A percentile compares a stretch with the other conserved stretches of the same genome.
phyloP scores from a whole-genome alignment of 306 rosid genomes.

The Prunus fruticosa region DNA sequence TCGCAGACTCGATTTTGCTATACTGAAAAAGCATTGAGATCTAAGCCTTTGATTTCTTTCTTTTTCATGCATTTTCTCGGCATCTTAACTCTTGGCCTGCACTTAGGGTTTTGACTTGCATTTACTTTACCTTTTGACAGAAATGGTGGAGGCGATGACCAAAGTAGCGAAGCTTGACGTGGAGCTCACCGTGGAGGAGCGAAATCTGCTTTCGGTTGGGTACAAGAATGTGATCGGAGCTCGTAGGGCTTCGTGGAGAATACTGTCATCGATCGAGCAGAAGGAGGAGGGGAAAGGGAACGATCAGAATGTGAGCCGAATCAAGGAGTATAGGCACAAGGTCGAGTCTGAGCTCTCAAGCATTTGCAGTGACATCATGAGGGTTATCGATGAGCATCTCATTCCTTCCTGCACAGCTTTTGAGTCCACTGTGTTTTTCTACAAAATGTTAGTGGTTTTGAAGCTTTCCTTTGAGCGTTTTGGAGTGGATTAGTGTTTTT shows the following conservation, averaged over 20 bases:
- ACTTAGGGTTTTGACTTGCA: slow-evolving; percentile 8
- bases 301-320: slow-evolving; percentile 43
- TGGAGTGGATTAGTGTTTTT: slow-evolving; percentile 2
- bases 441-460: slow-evolving; percentile 38
- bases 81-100: background rate
- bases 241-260: slow-evolving; percentile 68
- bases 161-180: slow-evolving; percentile 56
- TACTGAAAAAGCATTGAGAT: background rate
- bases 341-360: slow-evolving; percentile 50
- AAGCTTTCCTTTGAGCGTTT: background rate
- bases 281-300: slow-evolving; percentile 55
- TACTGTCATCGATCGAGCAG: slow-evolving; percentile 54
- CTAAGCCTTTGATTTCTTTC: background rate
- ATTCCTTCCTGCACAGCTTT: slow-evolving; percentile 6
- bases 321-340: slow-evolving; percentile 47
- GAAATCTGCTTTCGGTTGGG: slow-evolving; percentile 57
- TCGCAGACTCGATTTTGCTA: background rate
- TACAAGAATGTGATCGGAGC: slow-evolving; percentile 59
- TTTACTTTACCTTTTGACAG: slow-evolving; percentile 11
- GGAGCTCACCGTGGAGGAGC: slow-evolving; percentile 55
- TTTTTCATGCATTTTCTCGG: background rate
- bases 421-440: slow-evolving; percentile 40
- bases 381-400: slow-evolving; percentile 54
- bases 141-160: slow-evolving; percentile 68
- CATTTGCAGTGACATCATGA: slow-evolving; percentile 52